A percentile compares a stretch with the other conserved stretches of the same genome.
Evolutionary conservation across 306 rosid genomes (phyloP).

Genomic region (Lupinus albus): DNA sequence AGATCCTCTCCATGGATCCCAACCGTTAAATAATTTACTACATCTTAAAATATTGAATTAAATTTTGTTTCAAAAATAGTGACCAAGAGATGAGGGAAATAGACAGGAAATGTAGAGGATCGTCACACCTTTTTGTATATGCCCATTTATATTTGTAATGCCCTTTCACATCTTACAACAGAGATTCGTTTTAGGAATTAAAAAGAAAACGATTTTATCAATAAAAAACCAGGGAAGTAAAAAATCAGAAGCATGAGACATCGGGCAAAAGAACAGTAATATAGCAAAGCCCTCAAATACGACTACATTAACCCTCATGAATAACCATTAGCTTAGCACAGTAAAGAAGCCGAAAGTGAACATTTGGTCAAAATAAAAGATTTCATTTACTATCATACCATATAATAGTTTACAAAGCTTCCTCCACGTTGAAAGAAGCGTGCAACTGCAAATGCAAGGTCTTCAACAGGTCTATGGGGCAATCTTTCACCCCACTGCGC

Average conservation of each 20-base stretch:
- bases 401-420: constrained; percentile 93
- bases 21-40: too few relatives aligned
- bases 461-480: constrained; percentile 97
- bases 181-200: neutral
- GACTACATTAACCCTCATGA: constrained; percentile 11
- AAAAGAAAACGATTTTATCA: neutral
- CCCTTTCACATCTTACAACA: neutral
- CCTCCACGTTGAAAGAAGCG: constrained; percentile 97
- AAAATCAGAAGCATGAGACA: constrained; percentile 19
- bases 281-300: constrained; percentile 7
- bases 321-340: constrained; percentile 26
- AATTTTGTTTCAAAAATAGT: too few relatives aligned
- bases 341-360: constrained; percentile 29
- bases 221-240: neutral
- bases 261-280: constrained; percentile 26
- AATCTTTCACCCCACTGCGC: constrained; percentile 82
- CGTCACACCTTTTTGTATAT: neutral
- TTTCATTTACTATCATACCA: constrained; percentile 56
- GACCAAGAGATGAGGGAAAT: too few relatives aligned
- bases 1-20: too few relatives aligned
- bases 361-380: constrained; percentile 27
- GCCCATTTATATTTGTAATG: neutral
- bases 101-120: too few relatives aligned
- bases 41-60: too few relatives aligned
- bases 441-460: constrained; percentile 96